These are phyloP conservation scores for Thelephora aurantiotincta DNA, from an alignment of 768 basidiomycete genomes.

Conservation along the genomic window DNA sequence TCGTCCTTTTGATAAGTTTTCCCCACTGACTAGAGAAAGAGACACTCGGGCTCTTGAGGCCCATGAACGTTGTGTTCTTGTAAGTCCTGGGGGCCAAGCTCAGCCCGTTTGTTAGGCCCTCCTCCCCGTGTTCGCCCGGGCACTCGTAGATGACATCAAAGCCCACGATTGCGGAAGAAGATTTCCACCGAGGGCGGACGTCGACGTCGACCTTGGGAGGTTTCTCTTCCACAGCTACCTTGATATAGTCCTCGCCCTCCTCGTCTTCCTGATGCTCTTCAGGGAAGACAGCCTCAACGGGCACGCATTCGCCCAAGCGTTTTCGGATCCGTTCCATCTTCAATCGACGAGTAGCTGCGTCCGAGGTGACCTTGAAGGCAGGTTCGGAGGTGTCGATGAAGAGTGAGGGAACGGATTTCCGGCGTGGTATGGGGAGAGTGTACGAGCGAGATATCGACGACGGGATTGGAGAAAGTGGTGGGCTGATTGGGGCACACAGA, in stretches of 20 bases:
- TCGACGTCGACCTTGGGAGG: not conserved
- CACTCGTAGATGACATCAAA: not conserved
- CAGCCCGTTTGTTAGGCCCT: not conserved
- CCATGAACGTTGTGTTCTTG: too few relatives aligned
- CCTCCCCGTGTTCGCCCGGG: not conserved
- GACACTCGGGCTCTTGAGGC: too few relatives aligned
- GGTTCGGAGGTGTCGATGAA: conserved; percentile 7
- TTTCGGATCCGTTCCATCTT: conserved; percentile 54
- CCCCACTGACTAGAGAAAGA: too few relatives aligned
- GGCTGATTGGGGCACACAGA: too few relatives aligned
- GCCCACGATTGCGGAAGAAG: not conserved
- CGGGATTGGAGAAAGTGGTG: not conserved
- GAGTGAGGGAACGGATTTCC: not conserved
- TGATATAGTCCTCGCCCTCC: not conserved
- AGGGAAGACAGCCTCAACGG: conserved; percentile 46
- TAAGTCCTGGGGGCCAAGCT: too few relatives aligned
- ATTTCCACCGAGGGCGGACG: not conserved
- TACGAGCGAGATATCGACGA: not conserved
- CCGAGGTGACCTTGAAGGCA: conserved; percentile 26
- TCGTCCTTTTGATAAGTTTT: too few relatives aligned
- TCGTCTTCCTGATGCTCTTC: not conserved
- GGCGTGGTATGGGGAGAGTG: not conserved
- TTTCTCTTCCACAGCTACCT: not conserved
- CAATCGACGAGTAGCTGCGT: conserved; percentile 26
- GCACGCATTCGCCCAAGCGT: conserved; percentile 50